Evolutionary conservation across 2,329 filamentous ascomycete species (phyloP).

Genomic region (Pseudophaeomoniella oleicola): DNA sequence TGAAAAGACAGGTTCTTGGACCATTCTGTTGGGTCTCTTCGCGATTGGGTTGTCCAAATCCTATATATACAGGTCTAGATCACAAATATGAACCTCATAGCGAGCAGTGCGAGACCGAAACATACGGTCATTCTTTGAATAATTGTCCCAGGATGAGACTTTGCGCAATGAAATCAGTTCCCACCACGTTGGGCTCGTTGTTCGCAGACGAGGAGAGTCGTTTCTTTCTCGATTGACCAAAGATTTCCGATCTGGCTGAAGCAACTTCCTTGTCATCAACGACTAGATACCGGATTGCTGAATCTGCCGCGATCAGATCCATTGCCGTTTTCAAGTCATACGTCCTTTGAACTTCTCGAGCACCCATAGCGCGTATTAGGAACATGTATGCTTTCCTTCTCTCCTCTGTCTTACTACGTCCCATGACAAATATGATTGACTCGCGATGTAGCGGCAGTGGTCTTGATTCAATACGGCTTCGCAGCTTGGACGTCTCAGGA

Average conservation of each 20-base stretch:
- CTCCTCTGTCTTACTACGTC: conserved; percentile 46
- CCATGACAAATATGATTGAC: conserved; percentile 58
- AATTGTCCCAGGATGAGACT: conserved; percentile 77
- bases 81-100: background rate
- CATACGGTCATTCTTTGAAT: conserved; percentile 39
- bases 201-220: conserved; percentile 6
- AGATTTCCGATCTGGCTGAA: conserved; percentile 37
- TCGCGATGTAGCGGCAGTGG: conserved; percentile 49
- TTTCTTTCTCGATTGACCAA: conserved; percentile 16
- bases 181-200: conserved; percentile 39
- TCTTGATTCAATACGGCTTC: conserved; percentile 43
- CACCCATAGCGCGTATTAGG: conserved; percentile 63
- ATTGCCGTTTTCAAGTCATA: conserved; percentile 52
- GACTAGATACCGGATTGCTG: conserved; percentile 58
- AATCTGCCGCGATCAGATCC: conserved; percentile 17
- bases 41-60: too few species aligned
- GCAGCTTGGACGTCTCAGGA: conserved; percentile 35
- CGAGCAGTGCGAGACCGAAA: background rate
- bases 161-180: conserved; percentile 80
- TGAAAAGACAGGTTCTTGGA: background rate
- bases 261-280: conserved; percentile 50
- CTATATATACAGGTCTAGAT: background rate
- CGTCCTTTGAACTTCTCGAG: conserved; percentile 50
- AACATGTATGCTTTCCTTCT: conserved; percentile 64
- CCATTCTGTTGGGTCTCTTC: conserved; percentile 1